A percentile compares a stretch with the other conserved stretches of the same genome.
Conservation (phyloP, 2,329 filamentous ascomycete genomes). For the Penicillium hordei region DNA sequence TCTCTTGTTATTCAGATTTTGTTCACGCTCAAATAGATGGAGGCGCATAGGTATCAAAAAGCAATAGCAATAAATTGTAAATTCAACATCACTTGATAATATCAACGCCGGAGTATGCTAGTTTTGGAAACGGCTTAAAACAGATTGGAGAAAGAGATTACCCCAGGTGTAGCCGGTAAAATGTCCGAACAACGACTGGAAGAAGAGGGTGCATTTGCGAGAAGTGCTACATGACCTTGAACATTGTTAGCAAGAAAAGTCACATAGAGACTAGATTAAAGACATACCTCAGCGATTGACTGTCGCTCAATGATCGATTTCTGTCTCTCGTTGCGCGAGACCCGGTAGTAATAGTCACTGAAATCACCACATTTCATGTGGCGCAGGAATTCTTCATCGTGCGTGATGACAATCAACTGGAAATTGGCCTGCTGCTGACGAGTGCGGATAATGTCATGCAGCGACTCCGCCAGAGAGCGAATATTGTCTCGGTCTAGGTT, state of each 20-base stretch:
- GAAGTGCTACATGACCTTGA: constrained; percentile 22
- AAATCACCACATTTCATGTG: constrained; percentile 95
- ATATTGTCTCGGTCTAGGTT: constrained; percentile 97
- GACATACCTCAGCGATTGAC: constrained; percentile 51
- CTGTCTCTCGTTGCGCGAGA: constrained; percentile 78
- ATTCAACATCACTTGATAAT: background rate
- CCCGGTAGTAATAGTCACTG: constrained; percentile 85
- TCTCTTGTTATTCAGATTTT: background rate
- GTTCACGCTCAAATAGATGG: background rate
- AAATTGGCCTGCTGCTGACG: constrained; percentile 89
- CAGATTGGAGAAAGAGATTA: background rate
- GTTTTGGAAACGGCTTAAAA: background rate
- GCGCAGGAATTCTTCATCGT: constrained; percentile 93
- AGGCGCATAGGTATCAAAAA: background rate
- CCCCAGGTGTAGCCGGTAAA: background rate
- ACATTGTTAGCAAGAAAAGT: constrained; percentile 5
- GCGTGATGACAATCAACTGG: constrained; percentile 96
- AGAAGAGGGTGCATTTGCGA: background rate
- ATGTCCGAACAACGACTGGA: background rate
- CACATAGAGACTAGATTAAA: background rate
- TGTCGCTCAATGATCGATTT: constrained; percentile 79
- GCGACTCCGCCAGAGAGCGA: constrained; percentile 75
- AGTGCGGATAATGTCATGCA: constrained; percentile 82
- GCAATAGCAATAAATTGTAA: background rate
- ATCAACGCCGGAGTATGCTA: constrained; percentile 5